These are phyloP conservation scores for Phytophthora rubi DNA, from an alignment of 352 stramenopile genomes.

Conservation along the genomic window DNA sequence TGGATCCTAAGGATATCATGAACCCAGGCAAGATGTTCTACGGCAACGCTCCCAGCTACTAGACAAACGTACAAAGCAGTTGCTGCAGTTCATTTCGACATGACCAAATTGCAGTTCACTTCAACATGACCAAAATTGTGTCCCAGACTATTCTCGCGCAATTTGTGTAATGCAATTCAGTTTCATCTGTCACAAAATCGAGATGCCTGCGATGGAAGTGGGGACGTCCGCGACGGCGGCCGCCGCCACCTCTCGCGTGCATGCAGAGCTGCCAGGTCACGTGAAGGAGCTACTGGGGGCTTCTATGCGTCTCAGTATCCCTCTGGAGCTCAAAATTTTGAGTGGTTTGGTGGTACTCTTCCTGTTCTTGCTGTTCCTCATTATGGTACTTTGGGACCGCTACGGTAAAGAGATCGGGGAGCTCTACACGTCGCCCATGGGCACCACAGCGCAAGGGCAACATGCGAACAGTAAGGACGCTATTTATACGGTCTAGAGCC, in stretches of 20 bases:
- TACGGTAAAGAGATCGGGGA: slow-evolving; percentile 86
- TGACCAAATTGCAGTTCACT: slow-evolving; percentile 8
- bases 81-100: slow-evolving; percentile 10
- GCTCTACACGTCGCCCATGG: slow-evolving; percentile 67
- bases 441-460: slow-evolving; percentile 26
- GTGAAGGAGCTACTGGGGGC: slow-evolving; percentile 42
- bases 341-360: slow-evolving; percentile 68
- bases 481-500: not conserved
- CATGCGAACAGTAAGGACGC: slow-evolving; percentile 35
- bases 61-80: not conserved
- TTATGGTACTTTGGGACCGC: slow-evolving; percentile 81
- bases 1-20: slow-evolving; percentile 96
- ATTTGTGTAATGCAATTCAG: not conserved
- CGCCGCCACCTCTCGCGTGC: slow-evolving; percentile 3
- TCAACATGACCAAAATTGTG: slow-evolving; percentile 18
- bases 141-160: slow-evolving; percentile 5
- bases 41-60: slow-evolving; percentile 30
- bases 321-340: slow-evolving; percentile 77
- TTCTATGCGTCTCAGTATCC: slow-evolving; percentile 43
- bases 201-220: slow-evolving; percentile 17
- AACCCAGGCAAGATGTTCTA: slow-evolving; percentile 97
- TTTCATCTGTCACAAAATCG: not conserved
- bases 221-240: slow-evolving; percentile 9
- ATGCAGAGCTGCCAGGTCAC: slow-evolving; percentile 35
- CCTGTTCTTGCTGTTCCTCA: slow-evolving; percentile 85